Base-by-base conservation (phyloP, 2,329 filamentous ascomycete genomes). In the Calonectria leucothoes region DNA sequence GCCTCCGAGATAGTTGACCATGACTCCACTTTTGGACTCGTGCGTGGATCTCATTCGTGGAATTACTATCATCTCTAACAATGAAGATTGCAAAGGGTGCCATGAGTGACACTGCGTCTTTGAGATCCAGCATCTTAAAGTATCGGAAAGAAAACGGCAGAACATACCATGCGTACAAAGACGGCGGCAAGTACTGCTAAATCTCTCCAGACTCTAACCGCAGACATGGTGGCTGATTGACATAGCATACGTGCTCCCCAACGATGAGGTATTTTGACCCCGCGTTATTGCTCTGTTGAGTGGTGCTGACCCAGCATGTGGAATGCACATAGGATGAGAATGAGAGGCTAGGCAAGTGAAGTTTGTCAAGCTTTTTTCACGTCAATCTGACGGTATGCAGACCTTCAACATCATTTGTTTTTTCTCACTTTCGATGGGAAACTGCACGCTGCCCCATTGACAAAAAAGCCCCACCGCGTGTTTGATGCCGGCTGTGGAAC, bases 351-450 rank as follows among this genome's bases (percentile, higher is more conserved):
- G 74, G 74, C 74, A 14, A 1, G 8, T 2, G 33, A 20, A n/a
- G 6, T 12, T 55, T 1, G 33, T 1, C 5, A 45, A 27, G 25
- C 23, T 31, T 6, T 52, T 31, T 23, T 4, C 11, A n/a, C 23
- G 4, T 14, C 5, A 15, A 11, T 55, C 57, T 64, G 12, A 65
- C 10, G 6, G 2, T 20, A 33, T 10, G 0, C 17, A 76, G 74
- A 76, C 55, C 42, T 76, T 5, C 74, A 76, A 8, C 75, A 76
- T 70, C 65, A 76, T n/a, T 29, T 76, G 0, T 66, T 76, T 10
- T 33, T 69, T 0, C 66, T 76, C n/a, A 76, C 75, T 0, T 74
- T 76, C 12, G 66, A 76, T 0, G 74, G 66, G 17, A 64, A 49
- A 27, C 25, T 76, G 0, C 71, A 76, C 2, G 17, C 37, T 10